Base-by-base conservation (phyloP, 805 yeast genomes). In the Candida corydali region DNA sequence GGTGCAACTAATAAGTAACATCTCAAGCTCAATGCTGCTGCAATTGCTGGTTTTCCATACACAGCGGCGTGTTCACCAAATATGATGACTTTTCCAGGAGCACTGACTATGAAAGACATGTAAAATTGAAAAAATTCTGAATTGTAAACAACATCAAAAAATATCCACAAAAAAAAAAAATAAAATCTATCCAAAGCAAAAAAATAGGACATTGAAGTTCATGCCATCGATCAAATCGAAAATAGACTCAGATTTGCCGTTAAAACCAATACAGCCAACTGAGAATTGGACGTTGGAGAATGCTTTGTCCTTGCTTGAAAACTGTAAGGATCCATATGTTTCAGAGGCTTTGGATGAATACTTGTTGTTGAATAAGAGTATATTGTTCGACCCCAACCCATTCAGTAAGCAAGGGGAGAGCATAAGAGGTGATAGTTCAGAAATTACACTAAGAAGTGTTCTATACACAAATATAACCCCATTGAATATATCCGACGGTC, bases 61-160 rank as follows among this genome's bases (percentile, higher is more conserved):
- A 93, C 98, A 2, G 94, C 98, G 6, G 97, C 85, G 54, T 93
- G 98, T 55, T 93, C 98, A 16, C 98, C 98, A 57, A 89, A 93
- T 24, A 93, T 70, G 49, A 93, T 93, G 30, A 88, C 95, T 54
- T 93, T 93, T 3, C 98, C 98, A 0, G 98, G 98, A 1, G 98
- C 93, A 37, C 96, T 85, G 2, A 87, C 86, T 34, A 78, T 61
- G 57, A 89, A 86, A 14, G 87, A 84, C 18, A 32, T 15, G 11
- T 16, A n/a, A 10, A 17, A 28, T 12, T 31, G 34, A 33, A 23
- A 33, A 17, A 25, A 25, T 25, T 12, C 17, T 28, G 20, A 28
- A 7, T 28, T 16, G 12, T 7, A 28, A 17, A 17, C 14, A 7
- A 8, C 16, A 28, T 5, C 30, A 28, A 27, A 27, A 14, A 27